A percentile compares a stretch with the other conserved stretches of the same genome.
Conservation (phyloP, 805 yeast species). For the Danielozyma ontarioensis region DNA sequence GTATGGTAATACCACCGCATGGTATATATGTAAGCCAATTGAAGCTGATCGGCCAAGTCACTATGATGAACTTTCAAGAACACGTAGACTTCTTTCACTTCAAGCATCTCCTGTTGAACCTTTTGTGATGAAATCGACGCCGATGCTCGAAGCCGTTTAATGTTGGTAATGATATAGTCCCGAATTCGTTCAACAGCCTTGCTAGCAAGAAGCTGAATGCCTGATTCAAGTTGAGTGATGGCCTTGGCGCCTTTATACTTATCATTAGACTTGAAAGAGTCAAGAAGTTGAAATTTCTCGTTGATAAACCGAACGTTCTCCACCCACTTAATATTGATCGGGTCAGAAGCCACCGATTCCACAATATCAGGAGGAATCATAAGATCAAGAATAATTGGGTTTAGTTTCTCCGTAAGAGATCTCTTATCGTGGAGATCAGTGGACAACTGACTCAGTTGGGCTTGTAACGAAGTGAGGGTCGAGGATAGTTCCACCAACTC, state of each 20-base stretch:
- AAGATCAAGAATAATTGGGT: slow-evolving; percentile 73
- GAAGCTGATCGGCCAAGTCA: slow-evolving; percentile 64
- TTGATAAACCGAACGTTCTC: slow-evolving; percentile 54
- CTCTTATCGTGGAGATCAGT: slow-evolving; percentile 22
- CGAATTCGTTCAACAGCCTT: slow-evolving; percentile 75
- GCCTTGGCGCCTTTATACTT: slow-evolving; percentile 20
- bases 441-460: slow-evolving; percentile 28
- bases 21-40: slow-evolving; percentile 77
- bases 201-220: slow-evolving; percentile 46
- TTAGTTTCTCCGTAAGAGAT: slow-evolving; percentile 38
- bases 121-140: slow-evolving; percentile 63
- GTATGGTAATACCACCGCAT: slow-evolving; percentile 91
- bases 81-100: slow-evolving; percentile 54
- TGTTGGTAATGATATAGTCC: slow-evolving; percentile 57
- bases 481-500: slow-evolving; percentile 37
- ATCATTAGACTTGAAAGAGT: slow-evolving; percentile 6
- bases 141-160: slow-evolving; percentile 57
- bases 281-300: slow-evolving; percentile 55
- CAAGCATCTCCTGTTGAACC: slow-evolving; percentile 61
- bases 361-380: slow-evolving; percentile 72
- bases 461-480: slow-evolving; percentile 27
- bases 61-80: slow-evolving; percentile 54
- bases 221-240: slow-evolving; percentile 23
- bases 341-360: slow-evolving; percentile 51
- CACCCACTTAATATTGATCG: slow-evolving; percentile 57